Percentiles rank a stretch among this genome's conserved stretches.
phyloP scores from a whole-genome alignment of 495 filamentous ascomycete species.

The Entonaema liquescens region DNA sequence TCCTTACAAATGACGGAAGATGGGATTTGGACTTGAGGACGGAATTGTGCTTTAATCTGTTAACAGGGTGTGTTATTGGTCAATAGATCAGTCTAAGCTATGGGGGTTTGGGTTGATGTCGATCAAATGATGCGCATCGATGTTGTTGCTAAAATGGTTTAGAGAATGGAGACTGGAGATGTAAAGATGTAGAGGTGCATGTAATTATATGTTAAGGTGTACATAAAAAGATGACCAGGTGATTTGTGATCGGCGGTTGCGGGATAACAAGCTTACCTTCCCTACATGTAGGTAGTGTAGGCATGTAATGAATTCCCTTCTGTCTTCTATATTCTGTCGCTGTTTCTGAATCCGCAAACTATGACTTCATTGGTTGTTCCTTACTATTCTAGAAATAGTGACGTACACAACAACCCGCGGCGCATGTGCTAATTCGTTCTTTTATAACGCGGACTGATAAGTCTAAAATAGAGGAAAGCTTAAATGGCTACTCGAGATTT shows the following conservation, averaged over 20 bases:
- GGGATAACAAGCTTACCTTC: conserved; percentile 7
- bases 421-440: background rate
- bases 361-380: conserved; percentile 37
- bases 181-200: background rate
- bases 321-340: background rate
- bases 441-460: background rate
- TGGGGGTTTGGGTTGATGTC: conserved; percentile 14
- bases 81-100: background rate
- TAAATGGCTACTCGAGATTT: background rate
- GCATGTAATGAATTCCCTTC: too few relatives aligned
- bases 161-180: background rate
- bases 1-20: conserved; percentile 13
- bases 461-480: background rate
- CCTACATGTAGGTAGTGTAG: background rate
- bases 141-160: conserved; percentile 19
- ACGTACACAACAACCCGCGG: conserved; percentile 13
- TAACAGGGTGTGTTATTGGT: conserved; percentile 20
- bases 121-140: conserved; percentile 36
- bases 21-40: conserved; percentile 27
- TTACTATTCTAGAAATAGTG: conserved; percentile 25
- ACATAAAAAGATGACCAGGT: conserved; percentile 18
- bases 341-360: conserved; percentile 18
- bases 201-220: background rate
- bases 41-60: conserved; percentile 11
- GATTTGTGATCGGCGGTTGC: conserved; percentile 41